Evolutionary conservation across 2,329 filamentous ascomycete genomes (phyloP).

Genomic region (Pyricularia pennisetigena): DNA sequence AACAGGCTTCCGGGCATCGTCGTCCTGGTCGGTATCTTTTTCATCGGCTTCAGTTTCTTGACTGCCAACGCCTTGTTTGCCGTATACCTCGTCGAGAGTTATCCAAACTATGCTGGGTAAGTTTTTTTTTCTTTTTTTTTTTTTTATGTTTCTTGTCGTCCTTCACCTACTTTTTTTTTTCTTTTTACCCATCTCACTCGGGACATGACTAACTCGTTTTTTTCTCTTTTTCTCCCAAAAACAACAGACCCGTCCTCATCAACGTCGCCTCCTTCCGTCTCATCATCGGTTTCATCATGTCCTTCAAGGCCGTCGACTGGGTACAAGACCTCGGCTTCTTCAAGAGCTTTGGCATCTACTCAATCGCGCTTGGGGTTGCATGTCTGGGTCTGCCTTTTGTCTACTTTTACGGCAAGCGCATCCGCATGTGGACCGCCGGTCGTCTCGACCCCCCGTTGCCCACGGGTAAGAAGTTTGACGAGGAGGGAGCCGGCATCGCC

Average conservation of each 20-base stretch:
- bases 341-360: constrained; percentile 18
- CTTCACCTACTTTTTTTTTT: not conserved
- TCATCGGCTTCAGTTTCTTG: constrained; percentile 13
- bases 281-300: constrained; percentile 19
- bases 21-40: constrained; percentile 13
- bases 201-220: too few species aligned
- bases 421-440: constrained; percentile 19
- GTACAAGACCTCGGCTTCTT: constrained; percentile 17
- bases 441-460: not conserved
- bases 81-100: constrained; percentile 16
- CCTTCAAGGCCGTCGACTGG: constrained; percentile 17
- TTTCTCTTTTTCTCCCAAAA: not conserved
- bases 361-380: constrained; percentile 19
- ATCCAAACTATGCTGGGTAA: constrained; percentile 15
- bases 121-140: constrained; percentile 7
- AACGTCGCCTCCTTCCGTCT: constrained; percentile 21
- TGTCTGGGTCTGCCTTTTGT: constrained; percentile 19
- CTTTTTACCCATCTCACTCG: too few species aligned
- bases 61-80: constrained; percentile 14
- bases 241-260: constrained; percentile 18
- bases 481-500: not conserved
- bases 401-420: constrained; percentile 16
- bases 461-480: not conserved
- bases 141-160: too few species aligned
- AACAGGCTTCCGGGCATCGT: constrained; percentile 10